Evolutionary conservation across 257 asterid species (phyloP).

Genomic region (Mentha longifolia): DNA sequence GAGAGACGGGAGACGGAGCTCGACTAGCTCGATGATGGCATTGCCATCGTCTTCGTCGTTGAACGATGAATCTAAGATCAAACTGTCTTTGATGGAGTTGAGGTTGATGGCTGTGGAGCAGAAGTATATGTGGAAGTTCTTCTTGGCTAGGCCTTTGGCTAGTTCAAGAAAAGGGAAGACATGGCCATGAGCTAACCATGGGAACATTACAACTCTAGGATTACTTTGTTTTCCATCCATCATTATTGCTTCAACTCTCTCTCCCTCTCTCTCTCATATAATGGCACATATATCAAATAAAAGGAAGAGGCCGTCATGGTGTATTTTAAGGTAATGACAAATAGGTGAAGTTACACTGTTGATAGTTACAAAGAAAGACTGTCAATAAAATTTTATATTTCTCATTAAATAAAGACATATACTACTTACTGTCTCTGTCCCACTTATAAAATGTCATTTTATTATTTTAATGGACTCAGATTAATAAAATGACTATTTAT

Average conservation of each 20-base stretch:
- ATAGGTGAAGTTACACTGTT: background rate
- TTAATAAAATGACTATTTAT: no score
- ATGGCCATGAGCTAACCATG: slow-evolving; percentile 26
- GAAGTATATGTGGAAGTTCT: slow-evolving; percentile 4
- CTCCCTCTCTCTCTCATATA: background rate
- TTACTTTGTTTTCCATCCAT: background rate
- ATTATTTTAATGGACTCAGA: no score
- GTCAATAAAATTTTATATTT: no score
- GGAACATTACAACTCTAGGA: background rate
- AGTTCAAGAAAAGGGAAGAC: slow-evolving; percentile 29
- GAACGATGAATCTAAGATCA: background rate
- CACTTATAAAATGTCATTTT: no score
- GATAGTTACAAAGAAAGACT: background rate
- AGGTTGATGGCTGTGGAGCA: slow-evolving; percentile 44
- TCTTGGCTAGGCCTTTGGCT: slow-evolving; percentile 24
- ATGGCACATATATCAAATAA: no score
- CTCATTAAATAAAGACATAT: no score
- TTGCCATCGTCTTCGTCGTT: background rate
- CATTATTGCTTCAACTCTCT: background rate
- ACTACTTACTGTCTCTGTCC: no score
- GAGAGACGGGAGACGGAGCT: slow-evolving; percentile 37
- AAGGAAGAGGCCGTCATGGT: background rate
- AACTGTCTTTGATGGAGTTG: slow-evolving; percentile 22
- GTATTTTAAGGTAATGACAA: background rate
- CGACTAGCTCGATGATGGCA: slow-evolving; percentile 32